A percentile compares a stretch with the other conserved stretches of the same genome.
Evolutionary conservation across 2,329 filamentous ascomycete genomes (phyloP).

Genomic region (Clarireedia sp.): DNA sequence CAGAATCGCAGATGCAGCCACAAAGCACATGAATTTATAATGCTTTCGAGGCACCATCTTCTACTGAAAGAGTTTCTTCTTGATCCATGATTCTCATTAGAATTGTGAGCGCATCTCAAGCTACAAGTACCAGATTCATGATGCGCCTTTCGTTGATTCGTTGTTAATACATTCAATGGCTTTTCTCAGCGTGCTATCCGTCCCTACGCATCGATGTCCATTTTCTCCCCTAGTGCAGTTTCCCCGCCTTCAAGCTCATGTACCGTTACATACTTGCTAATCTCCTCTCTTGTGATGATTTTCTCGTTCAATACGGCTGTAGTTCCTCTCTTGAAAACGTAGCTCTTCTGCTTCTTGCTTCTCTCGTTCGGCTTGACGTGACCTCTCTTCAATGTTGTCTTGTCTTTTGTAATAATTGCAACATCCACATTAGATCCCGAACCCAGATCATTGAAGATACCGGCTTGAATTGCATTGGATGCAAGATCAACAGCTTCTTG

Average conservation of each 20-base stretch:
- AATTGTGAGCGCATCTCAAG: conserved; percentile 4
- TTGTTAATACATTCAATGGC: conserved; percentile 8
- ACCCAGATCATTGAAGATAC: conserved; percentile 98
- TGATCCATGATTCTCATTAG: conserved; percentile 2
- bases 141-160: conserved; percentile 9
- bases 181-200: neutral
- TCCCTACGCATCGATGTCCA: conserved; percentile 57
- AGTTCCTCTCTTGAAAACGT: conserved; percentile 84
- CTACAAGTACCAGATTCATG: conserved; percentile 17
- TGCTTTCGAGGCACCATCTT: neutral
- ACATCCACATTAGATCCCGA: conserved; percentile 97
- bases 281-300: conserved; percentile 87
- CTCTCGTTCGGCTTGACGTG: conserved; percentile 90
- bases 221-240: conserved; percentile 57
- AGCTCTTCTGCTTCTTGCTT: conserved; percentile 85
- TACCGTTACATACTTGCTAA: conserved; percentile 88
- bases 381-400: conserved; percentile 88
- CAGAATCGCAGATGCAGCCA: neutral
- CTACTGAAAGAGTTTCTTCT: neutral
- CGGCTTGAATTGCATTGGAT: conserved; percentile 82
- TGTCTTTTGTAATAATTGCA: conserved; percentile 88
- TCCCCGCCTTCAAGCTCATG: conserved; percentile 57
- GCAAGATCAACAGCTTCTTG: conserved; percentile 79
- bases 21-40: neutral
- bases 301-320: conserved; percentile 95